phyloP scores from a whole-genome alignment of 805 yeast genomes.

The Priceomyces medius region DNA sequence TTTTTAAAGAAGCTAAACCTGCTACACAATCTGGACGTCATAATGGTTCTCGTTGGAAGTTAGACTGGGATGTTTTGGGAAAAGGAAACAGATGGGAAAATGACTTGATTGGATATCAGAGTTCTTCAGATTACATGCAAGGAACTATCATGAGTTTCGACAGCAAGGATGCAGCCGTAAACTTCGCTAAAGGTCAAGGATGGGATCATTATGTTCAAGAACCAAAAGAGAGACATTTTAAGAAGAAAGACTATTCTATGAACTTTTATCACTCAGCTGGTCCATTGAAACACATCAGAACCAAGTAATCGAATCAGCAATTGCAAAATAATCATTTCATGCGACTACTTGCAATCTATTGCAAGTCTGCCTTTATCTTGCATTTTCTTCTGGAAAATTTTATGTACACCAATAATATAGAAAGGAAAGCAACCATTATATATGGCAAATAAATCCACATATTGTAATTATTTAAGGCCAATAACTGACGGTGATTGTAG shows the following conservation, averaged over 20 bases:
- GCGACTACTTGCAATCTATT: not conserved
- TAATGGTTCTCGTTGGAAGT: slow-evolving; percentile 60
- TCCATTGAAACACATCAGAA: slow-evolving; percentile 76
- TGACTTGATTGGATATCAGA: slow-evolving; percentile 82
- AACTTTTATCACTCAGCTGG: slow-evolving; percentile 70
- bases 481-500: no score
- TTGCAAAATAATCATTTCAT: not conserved
- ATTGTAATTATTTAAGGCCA: no score
- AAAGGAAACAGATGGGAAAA: slow-evolving; percentile 87
- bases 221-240: slow-evolving; percentile 72
- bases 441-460: not conserved
- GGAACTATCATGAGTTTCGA: slow-evolving; percentile 74
- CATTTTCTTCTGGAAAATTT: not conserved
- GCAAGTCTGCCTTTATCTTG: not conserved
- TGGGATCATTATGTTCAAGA: slow-evolving; percentile 83
- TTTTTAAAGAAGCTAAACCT: slow-evolving; percentile 71
- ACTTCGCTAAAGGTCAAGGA: slow-evolving; percentile 80
- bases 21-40: slow-evolving; percentile 77
- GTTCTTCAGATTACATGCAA: slow-evolving; percentile 78
- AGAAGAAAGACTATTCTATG: slow-evolving; percentile 69
- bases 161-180: slow-evolving; percentile 71
- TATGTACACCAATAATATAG: not conserved
- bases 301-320: slow-evolving; percentile 50
- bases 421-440: not conserved
- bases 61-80: slow-evolving; percentile 80